These are phyloP conservation scores for Salix dunnii DNA, from an alignment of 345 rosid genomes.

Conservation along the genomic window DNA sequence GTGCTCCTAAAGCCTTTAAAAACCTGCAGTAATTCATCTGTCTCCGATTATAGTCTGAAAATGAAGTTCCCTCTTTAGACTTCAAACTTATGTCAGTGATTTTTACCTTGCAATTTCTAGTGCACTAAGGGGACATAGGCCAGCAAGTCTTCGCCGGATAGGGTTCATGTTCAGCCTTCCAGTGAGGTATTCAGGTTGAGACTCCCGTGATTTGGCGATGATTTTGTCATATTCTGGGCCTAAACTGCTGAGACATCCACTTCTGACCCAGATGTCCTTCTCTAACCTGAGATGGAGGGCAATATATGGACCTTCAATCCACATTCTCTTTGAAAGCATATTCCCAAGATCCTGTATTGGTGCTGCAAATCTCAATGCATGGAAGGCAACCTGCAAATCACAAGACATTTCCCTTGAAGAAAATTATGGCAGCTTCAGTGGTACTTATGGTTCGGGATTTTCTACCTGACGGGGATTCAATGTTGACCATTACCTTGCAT, in stretches of 20 bases:
- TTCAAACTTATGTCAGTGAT: neutral
- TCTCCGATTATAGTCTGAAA: neutral
- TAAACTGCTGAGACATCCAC: constrained; percentile 70
- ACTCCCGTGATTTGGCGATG: constrained; percentile 33
- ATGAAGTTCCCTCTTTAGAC: neutral
- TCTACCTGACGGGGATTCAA: neutral
- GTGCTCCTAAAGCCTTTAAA: constrained; percentile 68
- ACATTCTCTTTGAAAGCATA: constrained; percentile 64
- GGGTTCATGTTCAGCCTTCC: constrained; percentile 34
- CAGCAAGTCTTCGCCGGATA: constrained; percentile 50
- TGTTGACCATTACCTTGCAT: constrained; percentile 45
- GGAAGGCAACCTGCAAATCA: constrained; percentile 58
- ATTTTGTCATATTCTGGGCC: constrained; percentile 46
- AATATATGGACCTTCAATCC: constrained; percentile 75
- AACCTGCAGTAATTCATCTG: constrained; percentile 31
- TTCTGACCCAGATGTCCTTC: constrained; percentile 78
- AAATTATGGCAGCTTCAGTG: neutral
- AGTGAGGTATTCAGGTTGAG: constrained; percentile 11
- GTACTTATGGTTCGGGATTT: neutral
- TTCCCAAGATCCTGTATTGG: constrained; percentile 62
- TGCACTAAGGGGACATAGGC: constrained; percentile 64
- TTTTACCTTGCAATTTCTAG: constrained; percentile 57
- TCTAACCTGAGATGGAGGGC: constrained; percentile 71
- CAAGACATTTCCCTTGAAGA: neutral
- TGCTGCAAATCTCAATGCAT: constrained; percentile 55